Conservation (phyloP, 2,329 filamentous ascomycete genomes). For the Blumeriella jaapii region DNA sequence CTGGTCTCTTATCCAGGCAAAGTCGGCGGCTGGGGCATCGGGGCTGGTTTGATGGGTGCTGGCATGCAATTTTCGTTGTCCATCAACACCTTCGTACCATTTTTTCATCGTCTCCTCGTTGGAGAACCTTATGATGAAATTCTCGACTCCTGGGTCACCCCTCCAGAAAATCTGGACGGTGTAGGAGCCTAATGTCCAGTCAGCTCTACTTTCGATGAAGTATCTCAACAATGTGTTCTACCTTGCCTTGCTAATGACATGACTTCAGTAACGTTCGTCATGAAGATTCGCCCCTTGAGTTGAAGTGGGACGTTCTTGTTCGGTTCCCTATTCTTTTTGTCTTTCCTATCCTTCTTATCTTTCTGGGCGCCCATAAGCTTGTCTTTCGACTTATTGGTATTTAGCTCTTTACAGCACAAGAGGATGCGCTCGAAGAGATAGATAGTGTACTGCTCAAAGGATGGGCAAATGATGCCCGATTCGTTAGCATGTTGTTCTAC, state of each 20-base stretch:
- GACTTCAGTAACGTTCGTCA: conserved; percentile 98
- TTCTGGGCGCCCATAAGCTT: conserved; percentile 56
- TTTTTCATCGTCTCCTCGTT: conserved; percentile 91
- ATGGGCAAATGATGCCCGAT: conserved; percentile 15
- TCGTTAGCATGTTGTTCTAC: conserved; percentile 18
- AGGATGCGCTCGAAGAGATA: conserved; percentile 95
- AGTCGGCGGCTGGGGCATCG: conserved; percentile 43
- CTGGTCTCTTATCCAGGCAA: conserved; percentile 66
- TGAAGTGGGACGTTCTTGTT: conserved; percentile 66
- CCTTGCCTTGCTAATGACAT: conserved; percentile 77
- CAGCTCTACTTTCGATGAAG: not conserved
- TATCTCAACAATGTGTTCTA: conserved; percentile 37
- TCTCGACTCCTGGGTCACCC: conserved; percentile 88
- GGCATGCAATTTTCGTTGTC: conserved; percentile 55
- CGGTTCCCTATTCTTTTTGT: conserved; percentile 63
- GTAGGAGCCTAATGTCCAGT: conserved; percentile 56
- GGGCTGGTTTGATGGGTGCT: conserved; percentile 37
- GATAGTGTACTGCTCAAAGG: conserved; percentile 67
- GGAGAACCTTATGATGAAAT: conserved; percentile 86
- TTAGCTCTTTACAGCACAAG: conserved; percentile 91
- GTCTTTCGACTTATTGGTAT: conserved; percentile 66
- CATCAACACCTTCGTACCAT: conserved; percentile 73
- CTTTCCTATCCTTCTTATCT: conserved; percentile 64
- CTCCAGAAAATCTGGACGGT: conserved; percentile 99
- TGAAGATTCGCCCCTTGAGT: conserved; percentile 94